Evolutionary conservation across 2,329 filamentous ascomycete species (phyloP).

Genomic region (Lachnellula suecica): DNA sequence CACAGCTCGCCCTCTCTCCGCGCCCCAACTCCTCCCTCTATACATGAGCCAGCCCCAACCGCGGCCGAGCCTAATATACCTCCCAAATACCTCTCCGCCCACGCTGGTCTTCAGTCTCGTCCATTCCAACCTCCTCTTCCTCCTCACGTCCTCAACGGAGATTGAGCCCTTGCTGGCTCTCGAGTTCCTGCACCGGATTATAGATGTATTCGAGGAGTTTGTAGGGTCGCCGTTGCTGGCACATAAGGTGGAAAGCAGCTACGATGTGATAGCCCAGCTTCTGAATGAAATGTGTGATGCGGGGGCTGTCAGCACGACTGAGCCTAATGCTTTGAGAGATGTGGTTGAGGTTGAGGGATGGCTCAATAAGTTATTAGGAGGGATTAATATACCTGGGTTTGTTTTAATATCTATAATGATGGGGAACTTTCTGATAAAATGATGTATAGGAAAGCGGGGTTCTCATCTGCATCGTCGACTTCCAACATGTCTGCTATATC

Average conservation of each 20-base stretch:
- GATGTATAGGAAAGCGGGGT: slow-evolving; percentile 29
- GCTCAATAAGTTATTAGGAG: slow-evolving; percentile 84
- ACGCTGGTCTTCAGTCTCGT: slow-evolving; percentile 84
- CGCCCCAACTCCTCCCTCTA: slow-evolving; percentile 75
- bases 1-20: slow-evolving; percentile 75
- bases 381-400: slow-evolving; percentile 79
- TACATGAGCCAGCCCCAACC: slow-evolving; percentile 82
- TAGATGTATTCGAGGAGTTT: slow-evolving; percentile 93
- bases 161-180: slow-evolving; percentile 86
- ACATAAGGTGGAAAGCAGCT: slow-evolving; percentile 82
- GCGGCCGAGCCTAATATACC: slow-evolving; percentile 82
- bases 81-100: slow-evolving; percentile 78
- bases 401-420: slow-evolving; percentile 21
- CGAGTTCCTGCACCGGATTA: slow-evolving; percentile 90
- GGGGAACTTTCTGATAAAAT: not conserved
- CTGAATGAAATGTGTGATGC: slow-evolving; percentile 96
- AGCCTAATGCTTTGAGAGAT: slow-evolving; percentile 89
- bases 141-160: slow-evolving; percentile 82
- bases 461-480: slow-evolving; percentile 24
- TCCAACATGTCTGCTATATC: slow-evolving; percentile 34
- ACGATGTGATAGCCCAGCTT: slow-evolving; percentile 91
- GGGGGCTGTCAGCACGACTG: slow-evolving; percentile 84
- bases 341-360: slow-evolving; percentile 89
- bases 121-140: slow-evolving; percentile 85
- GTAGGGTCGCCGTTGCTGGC: slow-evolving; percentile 83